Base-by-base conservation (phyloP, 306 rosid species). In the Nissolia schottii region DNA sequence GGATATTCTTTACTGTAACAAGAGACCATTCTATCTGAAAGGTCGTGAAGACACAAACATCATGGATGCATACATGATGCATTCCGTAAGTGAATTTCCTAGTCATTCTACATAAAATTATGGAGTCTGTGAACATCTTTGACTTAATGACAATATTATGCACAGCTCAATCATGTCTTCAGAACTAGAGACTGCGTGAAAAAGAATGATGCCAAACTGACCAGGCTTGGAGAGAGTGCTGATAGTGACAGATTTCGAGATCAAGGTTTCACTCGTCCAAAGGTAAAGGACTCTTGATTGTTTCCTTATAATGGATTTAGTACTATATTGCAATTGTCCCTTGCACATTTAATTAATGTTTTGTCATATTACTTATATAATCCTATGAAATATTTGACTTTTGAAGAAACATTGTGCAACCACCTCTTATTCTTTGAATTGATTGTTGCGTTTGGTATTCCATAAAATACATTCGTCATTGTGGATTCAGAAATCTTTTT, bases 211-310 rank as follows among this genome's bases (percentile, higher is more conserved):
- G 72, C 87, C 40, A 83, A 89, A 81, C 48, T 82, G 65, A 71
- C 85, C 56, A 91, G 81, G 80, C 75, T 71, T 80, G 78, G 68
- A 71, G 92, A 86, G 57, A 58, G 37, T 71, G 77, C 59, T 35
- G 77, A 81, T 71, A 85, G 20, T 64, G 92, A 75, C 64, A 83
- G 64, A 67, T 80, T 91, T 67, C 92, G 85, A 78, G 98, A 94
- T 85, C 97, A 86, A 63, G 97, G 98, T 22, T 94, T 87, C 87
- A 87, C 96, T 61, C 97, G 96, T 67, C 98, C 98, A 35, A 94
- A 94, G 97, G 98, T 93, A 76, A 84, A 83, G 81, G 78, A 53
- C 35, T 29, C 64, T 73, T 56, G 31, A 40, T 64, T 50, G 65
- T 46, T 78, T 60, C 45, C 35, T 51, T 65, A 16, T 27, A 54